Base-by-base conservation (phyloP, 306 rosid species). In the Trifolium dubium region DNA sequence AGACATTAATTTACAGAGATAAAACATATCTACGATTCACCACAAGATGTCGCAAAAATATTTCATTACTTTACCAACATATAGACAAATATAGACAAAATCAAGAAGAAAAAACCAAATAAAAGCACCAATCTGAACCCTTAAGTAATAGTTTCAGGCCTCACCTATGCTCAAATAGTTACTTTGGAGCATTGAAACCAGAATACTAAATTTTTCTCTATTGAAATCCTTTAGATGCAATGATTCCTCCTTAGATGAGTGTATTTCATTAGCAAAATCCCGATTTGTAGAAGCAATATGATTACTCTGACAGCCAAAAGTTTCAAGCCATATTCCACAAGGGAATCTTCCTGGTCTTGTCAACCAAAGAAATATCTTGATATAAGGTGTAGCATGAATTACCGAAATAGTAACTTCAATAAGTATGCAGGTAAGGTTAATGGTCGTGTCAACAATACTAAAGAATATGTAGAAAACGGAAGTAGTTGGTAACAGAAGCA, bases 401-500 rank as follows among this genome's bases (percentile, higher is more conserved):
- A 83, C 73, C 35, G 92, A 91, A 77, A 94, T 88, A 65, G 73
- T 46, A 34, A 81, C 76, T 88, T 92, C 91, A 76, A 91, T 86
- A 67, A 87, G 77, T 66, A 89, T 32, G 80, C 85, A 82, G 77
- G 88, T 15, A 17, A 94, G 85, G 86, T 80, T 89, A 77, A 91
- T 82, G 77, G 85, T 76, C 39, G 89, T 71, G 72, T 88, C 90
- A 85, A 86, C 77, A 17, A 89, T 89, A 80, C 92, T 82, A 85
- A 91, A 89, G 89, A 91, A 94, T 77, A 89, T 88, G 69, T 89
- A 94, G 87, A 94, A 91, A 84, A 89, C 95, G 34, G 92, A 89
- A 73, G 97, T 91, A 11, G 92, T 94, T 15, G 97, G 98, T 73
- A 94, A 66, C 50, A 94, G 85, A 82, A 94, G 97, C 56, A 94